Evolutionary conservation across 2,329 filamentous ascomycete species (phyloP), one percentile per base, ranked within the genome.

Genomic region (Chaetomiaceae sp.): DNA sequence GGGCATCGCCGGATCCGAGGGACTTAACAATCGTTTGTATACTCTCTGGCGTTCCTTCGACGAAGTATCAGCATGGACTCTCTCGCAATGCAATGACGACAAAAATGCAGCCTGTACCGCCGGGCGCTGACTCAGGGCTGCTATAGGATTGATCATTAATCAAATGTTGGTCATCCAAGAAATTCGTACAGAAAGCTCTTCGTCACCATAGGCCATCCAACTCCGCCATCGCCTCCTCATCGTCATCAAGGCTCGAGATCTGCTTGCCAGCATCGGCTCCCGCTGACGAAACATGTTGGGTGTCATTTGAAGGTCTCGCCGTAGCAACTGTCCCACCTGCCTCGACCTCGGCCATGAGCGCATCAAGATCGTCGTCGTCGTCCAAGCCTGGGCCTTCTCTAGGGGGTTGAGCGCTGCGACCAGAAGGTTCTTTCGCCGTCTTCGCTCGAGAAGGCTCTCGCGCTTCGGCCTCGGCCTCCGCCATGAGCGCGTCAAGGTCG

Each of bases 191-290:
- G 18, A 27, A 7, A 16, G n/a, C 11, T 6, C 18, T 36, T 18
- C 14, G 2, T 70, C 56, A 79, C 76, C 76, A 81, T 21, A 80
- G 57, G 0, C 74, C 78, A 36, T 79, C 78, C 77, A 82, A 80
- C 58, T 81, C 81, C 33, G 78, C 81, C 81, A 90, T 84, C 1
- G 79, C 84, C 55, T 82, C 85, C 67, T 86, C 81, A 13, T 86
- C 84, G 49, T 84, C 83, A 1, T 75, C 78, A 65, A 80, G 83
- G 21, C 73, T 67, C 8, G 25, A 20, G 6, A 18, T 32, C 16
- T 18, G 27, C 5, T 10, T 20, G 1, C 20, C 52, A 13, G 41
- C 14, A 30, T 43, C 44, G 20, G 16, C 23, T 11, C 10, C 20
- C 3, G 14, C 34, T 18, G 48, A 41, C 25, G 40, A 14, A 5